A percentile compares a stretch with the other conserved stretches of the same genome.
phyloP scores from a whole-genome alignment of 768 basidiomycete genomes.

The Tremella yokohamensis region DNA sequence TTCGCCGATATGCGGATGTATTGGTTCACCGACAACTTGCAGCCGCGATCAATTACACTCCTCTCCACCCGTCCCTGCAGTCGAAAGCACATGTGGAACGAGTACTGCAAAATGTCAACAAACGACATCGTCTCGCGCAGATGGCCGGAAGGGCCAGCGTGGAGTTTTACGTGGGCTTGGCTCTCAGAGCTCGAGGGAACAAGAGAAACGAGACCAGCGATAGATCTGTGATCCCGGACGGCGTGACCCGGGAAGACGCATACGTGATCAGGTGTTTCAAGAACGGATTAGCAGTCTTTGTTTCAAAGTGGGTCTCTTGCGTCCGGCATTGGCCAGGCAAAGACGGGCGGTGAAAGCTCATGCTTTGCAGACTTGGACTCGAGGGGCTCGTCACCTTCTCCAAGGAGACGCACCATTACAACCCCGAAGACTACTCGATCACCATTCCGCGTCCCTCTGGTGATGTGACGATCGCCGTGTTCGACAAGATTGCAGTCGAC shows the following conservation, averaged over 20 bases:
- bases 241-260: conserved; percentile 42
- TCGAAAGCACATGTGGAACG: conserved; percentile 84
- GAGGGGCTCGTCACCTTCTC: conserved; percentile 88
- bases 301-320: conserved; percentile 68
- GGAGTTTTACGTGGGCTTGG: conserved; percentile 94
- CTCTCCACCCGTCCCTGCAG: conserved; percentile 82
- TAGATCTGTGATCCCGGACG: conserved; percentile 1
- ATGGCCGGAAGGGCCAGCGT: conserved; percentile 95
- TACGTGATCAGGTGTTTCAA: conserved; percentile 84
- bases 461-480: conserved; percentile 71
- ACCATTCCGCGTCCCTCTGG: conserved; percentile 58
- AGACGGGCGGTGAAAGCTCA: conserved; percentile 5
- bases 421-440: conserved; percentile 84
- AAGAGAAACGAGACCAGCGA: conserved; percentile 46
- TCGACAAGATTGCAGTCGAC: conserved; percentile 87
- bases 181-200: conserved; percentile 62
- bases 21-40: conserved; percentile 89
- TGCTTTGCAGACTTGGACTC: conserved; percentile 69
- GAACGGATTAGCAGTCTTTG: conserved; percentile 95
- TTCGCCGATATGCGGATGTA: conserved; percentile 92
- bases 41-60: conserved; percentile 76
- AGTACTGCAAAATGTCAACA: conserved; percentile 78
- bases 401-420: conserved; percentile 80
- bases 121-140: conserved; percentile 91
- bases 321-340: background rate